phyloP scores from a whole-genome alignment of 257 asterid species.

The Penstemon barbatus region DNA sequence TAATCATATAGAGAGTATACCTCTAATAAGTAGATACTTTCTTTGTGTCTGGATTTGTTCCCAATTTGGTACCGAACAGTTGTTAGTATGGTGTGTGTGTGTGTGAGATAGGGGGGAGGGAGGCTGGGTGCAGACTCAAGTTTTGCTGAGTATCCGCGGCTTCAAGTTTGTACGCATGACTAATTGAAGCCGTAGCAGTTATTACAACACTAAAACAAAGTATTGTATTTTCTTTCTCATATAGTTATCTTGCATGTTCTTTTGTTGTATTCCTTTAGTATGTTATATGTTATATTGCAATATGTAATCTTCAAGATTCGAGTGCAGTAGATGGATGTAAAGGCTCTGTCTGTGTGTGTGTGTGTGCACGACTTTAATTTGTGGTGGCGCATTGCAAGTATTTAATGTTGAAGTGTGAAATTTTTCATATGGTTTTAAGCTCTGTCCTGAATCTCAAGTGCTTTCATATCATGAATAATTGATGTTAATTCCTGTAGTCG shows the following conservation, averaged over 20 bases:
- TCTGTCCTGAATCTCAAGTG: constrained; percentile 16
- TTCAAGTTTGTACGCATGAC: too few species aligned
- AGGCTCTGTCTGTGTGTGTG: background rate
- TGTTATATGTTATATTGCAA: constrained; percentile 15
- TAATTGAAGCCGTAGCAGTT: too few species aligned
- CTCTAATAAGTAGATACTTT: too few species aligned
- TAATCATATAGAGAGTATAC: too few species aligned
- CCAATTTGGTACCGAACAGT: background rate
- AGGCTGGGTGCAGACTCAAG: constrained; percentile 8
- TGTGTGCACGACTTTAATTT: background rate
- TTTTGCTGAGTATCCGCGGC: background rate
- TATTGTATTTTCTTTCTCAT: background rate
- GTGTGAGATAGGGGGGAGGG: background rate
- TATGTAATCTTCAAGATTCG: background rate
- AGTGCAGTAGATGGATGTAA: background rate
- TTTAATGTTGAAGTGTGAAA: constrained; percentile 8
- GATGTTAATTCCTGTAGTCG: background rate
- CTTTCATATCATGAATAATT: background rate
- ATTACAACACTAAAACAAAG: too few species aligned
- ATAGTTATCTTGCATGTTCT: background rate
- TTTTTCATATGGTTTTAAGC: constrained; percentile 13
- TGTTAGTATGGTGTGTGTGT: background rate
- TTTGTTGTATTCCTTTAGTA: constrained; percentile 7
- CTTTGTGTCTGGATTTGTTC: background rate
- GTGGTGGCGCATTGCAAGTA: constrained; percentile 7